phyloP scores from a whole-genome alignment of 2,329 filamentous ascomycete species.

The Aotearoamyces nothofagi region DNA sequence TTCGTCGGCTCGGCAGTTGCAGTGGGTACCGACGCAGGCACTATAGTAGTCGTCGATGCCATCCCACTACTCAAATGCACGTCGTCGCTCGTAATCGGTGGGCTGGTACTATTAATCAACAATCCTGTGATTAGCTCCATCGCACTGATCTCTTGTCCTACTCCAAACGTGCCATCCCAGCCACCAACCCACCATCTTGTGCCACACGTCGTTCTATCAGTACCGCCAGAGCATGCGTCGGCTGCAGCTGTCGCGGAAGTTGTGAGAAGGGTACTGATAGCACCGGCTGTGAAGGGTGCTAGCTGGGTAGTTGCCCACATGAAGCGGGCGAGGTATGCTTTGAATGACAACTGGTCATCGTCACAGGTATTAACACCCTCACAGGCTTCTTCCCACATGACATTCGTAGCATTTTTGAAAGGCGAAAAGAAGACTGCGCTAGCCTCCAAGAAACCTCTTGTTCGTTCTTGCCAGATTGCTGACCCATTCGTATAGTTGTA shows the following conservation, averaged over 20 bases:
- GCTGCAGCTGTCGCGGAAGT: conserved; percentile 40
- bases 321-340: conserved; percentile 50
- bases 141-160: conserved; percentile 51
- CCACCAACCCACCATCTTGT: conserved; percentile 41
- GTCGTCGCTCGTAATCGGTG: conserved; percentile 21
- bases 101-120: conserved; percentile 26
- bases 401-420: conserved; percentile 33
- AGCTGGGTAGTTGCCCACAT: conserved; percentile 42
- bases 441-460: conserved; percentile 34
- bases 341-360: conserved; percentile 51
- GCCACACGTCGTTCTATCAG: conserved; percentile 38
- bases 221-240: conserved; percentile 38
- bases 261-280: conserved; percentile 32
- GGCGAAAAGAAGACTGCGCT: conserved; percentile 36
- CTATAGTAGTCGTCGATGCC: not conserved
- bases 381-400: conserved; percentile 55
- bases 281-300: conserved; percentile 34
- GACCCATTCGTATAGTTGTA: conserved; percentile 41
- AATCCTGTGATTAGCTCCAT: conserved; percentile 48
- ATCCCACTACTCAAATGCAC: conserved; percentile 8
- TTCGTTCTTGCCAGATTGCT: conserved; percentile 35
- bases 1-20: not conserved
- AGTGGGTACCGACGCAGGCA: not conserved
- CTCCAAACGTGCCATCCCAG: conserved; percentile 36
- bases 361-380: conserved; percentile 41